Conservation (phyloP, 352 stramenopile genomes). For the Globisporangium rhizosaccharum region DNA sequence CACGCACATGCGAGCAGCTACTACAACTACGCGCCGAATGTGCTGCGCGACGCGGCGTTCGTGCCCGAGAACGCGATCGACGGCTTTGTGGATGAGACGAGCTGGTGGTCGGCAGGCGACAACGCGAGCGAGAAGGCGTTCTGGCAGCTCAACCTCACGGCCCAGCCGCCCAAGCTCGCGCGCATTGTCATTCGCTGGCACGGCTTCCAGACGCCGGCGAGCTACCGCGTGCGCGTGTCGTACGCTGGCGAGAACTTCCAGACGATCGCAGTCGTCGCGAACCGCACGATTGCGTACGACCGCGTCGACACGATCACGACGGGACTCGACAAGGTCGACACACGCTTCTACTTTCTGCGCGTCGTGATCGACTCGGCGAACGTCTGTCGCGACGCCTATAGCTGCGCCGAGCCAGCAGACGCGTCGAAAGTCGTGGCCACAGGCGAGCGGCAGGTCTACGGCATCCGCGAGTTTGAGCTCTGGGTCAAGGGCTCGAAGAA, state of each 20-base stretch:
- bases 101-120: slow-evolving; percentile 72
- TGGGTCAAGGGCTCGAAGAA: slow-evolving; percentile 56
- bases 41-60: slow-evolving; percentile 51
- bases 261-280: slow-evolving; percentile 41
- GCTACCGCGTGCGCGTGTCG: slow-evolving; percentile 57
- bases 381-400: slow-evolving; percentile 34
- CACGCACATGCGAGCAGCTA: slow-evolving; percentile 60
- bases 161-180: slow-evolving; percentile 30
- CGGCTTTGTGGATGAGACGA: slow-evolving; percentile 60
- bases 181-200: slow-evolving; percentile 74
- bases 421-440: slow-evolving; percentile 17
- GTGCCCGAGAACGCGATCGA: slow-evolving; percentile 65
- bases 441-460: slow-evolving; percentile 66
- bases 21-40: slow-evolving; percentile 66
- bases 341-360: slow-evolving; percentile 53
- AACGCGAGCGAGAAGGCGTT: slow-evolving; percentile 35
- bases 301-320: slow-evolving; percentile 59
- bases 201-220: slow-evolving; percentile 54
- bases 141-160: slow-evolving; percentile 75
- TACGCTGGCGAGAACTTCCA: slow-evolving; percentile 56
- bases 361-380: slow-evolving; percentile 45
- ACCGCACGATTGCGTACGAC: slow-evolving; percentile 45
- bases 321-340: slow-evolving; percentile 31
- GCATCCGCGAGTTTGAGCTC: slow-evolving; percentile 74
- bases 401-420: slow-evolving; percentile 28